These are phyloP conservation scores for Cercospora canescens DNA, from an alignment of 2,329 filamentous ascomycete species.

Conservation along the genomic window DNA sequence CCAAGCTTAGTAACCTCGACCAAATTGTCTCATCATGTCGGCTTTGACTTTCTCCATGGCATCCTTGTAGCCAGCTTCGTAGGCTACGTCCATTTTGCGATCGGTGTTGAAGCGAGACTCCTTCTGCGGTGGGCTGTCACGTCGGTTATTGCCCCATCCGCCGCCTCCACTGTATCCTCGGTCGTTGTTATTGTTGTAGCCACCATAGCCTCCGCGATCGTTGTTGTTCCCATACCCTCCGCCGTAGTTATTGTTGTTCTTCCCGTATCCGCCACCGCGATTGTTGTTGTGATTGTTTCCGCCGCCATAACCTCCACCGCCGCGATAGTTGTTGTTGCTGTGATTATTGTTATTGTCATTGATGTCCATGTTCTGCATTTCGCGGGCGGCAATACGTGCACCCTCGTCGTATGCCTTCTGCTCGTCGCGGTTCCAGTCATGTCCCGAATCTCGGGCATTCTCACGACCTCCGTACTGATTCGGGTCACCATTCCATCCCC, in stretches of 20 bases:
- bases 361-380: slow-evolving; percentile 10
- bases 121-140: slow-evolving; percentile 9
- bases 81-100: slow-evolving; percentile 27
- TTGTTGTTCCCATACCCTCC: background rate
- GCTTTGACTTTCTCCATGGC: slow-evolving; percentile 28
- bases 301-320: slow-evolving; percentile 12
- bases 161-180: background rate
- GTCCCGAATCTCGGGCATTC: slow-evolving; percentile 9
- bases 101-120: slow-evolving; percentile 22
- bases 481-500: background rate
- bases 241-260: background rate
- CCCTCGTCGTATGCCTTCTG: slow-evolving; percentile 15
- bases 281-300: slow-evolving; percentile 3
- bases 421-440: slow-evolving; percentile 14
- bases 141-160: background rate
- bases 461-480: background rate
- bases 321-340: slow-evolving; percentile 3
- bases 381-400: slow-evolving; percentile 11
- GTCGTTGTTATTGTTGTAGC: slow-evolving; percentile 4
- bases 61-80: slow-evolving; percentile 28
- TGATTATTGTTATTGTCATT: slow-evolving; percentile 1
- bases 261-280: background rate
- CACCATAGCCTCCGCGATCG: background rate
- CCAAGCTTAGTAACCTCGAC: background rate
- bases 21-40: slow-evolving; percentile 26